Evolutionary conservation across 2,329 filamentous ascomycete genomes (phyloP).

Genomic region (Emydomyces testavorans): DNA sequence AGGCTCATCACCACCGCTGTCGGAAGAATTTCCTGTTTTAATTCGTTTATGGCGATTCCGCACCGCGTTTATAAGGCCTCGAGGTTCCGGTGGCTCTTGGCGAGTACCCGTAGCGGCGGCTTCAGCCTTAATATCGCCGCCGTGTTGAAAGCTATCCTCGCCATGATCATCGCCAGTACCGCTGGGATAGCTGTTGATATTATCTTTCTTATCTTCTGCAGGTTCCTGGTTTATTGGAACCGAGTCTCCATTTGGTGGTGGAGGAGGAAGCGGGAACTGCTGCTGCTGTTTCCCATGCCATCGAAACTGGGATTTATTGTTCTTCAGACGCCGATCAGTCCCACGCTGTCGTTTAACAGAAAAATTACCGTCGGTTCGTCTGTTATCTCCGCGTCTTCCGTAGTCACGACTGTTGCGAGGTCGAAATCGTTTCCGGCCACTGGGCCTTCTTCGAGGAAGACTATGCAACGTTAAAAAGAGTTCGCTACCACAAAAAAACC

Average conservation of each 20-base stretch:
- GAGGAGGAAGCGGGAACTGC: not conserved
- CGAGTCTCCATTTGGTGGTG: not conserved
- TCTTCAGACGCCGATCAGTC: constrained; percentile 1
- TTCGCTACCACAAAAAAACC: not conserved
- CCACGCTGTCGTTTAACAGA: not conserved
- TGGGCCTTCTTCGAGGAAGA: not conserved
- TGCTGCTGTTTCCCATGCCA: not conserved
- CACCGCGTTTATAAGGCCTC: constrained; percentile 8
- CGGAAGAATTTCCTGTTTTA: constrained; percentile 15
- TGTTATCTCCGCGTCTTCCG: not conserved
- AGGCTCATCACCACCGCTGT: constrained; percentile 19
- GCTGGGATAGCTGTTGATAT: not conserved
- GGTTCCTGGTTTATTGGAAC: not conserved
- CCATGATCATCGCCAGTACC: not conserved
- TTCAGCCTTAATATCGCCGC: not conserved
- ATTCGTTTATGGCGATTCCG: constrained; percentile 14
- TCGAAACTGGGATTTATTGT: not conserved
- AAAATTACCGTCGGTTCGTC: not conserved
- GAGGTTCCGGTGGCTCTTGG: constrained; percentile 1
- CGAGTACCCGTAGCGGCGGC: not conserved
- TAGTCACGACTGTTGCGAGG: not conserved
- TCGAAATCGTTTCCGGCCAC: not conserved
- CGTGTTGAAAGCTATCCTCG: not conserved
- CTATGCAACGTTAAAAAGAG: not conserved
- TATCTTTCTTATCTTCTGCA: not conserved